Base-by-base conservation (phyloP, 202 grass and related monocot genomes). In the Zizania palustris region DNA sequence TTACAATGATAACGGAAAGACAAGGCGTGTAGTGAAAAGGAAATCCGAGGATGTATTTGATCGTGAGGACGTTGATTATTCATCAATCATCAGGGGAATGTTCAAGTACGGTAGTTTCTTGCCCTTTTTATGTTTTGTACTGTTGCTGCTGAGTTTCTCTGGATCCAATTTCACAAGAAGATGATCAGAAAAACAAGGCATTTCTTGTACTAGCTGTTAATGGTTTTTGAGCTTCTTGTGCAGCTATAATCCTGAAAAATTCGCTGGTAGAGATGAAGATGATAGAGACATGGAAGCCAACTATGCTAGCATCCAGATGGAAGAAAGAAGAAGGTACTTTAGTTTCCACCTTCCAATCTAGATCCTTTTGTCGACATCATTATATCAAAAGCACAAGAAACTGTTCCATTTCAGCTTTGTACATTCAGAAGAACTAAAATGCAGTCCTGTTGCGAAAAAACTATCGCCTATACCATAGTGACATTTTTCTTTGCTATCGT, bases 321-420 rank as follows among this genome's bases (percentile, higher is more conserved):
- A 98, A 86, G 96, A 98, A 71, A 88, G 21, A 18, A 76, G 69
- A 40, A 92, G 95, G 95, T 97, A 93, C n/a, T n/a, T 11, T 36
- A 51, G 16, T 33, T 41, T 21, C 19, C 10, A 58, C 5, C 50
- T 22, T 15, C 7, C 15, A 42, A 21, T 59, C 6, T 28, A 44
- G 46, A 20, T n/a, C 45, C 16, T 44, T 3, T 68, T 19, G 20
- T 16, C 2, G 1, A 6, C 43, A 46, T 4, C 45, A 11, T 45
- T 11, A n/a, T 28, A 37, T 49, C 3, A 48, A 78, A 7, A 45
- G 11, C 37, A 4, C 15, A 7, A 3, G 36, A 58, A 28, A 28
- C 3, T 3, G 55, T 58, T 58, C 20, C 55, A 11, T 21, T 57
- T 57, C 28, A 28, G 28, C 28, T 28, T 28, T 28, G 28, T 28